phyloP scores from a whole-genome alignment of 1,139 yeast species.

The Pichia inconspicua region DNA sequence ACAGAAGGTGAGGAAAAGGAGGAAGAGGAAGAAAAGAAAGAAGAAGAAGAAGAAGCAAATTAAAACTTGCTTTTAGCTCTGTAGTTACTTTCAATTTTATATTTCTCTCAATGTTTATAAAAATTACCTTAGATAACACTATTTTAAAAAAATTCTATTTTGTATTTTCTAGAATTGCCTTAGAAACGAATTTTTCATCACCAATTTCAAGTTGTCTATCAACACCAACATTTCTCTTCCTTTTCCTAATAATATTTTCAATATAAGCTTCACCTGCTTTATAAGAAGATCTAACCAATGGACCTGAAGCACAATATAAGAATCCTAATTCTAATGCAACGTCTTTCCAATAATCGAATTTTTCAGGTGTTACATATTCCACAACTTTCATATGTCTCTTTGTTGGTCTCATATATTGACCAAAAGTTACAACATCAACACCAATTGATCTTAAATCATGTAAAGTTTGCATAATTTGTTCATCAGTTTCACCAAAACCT shows the following conservation, averaged over 20 bases:
- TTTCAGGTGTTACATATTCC: constrained; percentile 90
- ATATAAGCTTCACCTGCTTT: constrained; percentile 98
- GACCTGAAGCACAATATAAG: constrained; percentile 94
- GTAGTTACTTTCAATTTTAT: no score
- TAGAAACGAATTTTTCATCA: constrained; percentile 24
- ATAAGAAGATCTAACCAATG: constrained; percentile 90
- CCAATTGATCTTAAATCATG: constrained; percentile 61
- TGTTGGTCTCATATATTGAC: constrained; percentile 99
- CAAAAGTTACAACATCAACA: constrained; percentile 96
- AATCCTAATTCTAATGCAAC: constrained; percentile 87
- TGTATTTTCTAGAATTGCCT: constrained; percentile 11
- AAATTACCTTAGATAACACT: not conserved
- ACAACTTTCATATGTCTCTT: constrained; percentile 98
- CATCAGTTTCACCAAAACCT: constrained; percentile 95
- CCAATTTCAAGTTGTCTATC: constrained; percentile 27
- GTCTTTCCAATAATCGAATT: constrained; percentile 88
- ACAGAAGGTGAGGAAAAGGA: constrained; percentile 14
- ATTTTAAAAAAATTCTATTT: not conserved
- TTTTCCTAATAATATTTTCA: constrained; percentile 82
- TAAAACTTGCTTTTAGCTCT: no score
- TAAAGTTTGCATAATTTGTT: constrained; percentile 70
- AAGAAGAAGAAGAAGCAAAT: constrained; percentile 1
- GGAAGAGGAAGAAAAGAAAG: constrained; percentile 9
- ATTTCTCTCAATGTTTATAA: not conserved
- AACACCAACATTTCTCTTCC: constrained; percentile 35